These are phyloP conservation scores for Saturnispora galanensis DNA, from an alignment of 805 yeast genomes.

Conservation along the genomic window DNA sequence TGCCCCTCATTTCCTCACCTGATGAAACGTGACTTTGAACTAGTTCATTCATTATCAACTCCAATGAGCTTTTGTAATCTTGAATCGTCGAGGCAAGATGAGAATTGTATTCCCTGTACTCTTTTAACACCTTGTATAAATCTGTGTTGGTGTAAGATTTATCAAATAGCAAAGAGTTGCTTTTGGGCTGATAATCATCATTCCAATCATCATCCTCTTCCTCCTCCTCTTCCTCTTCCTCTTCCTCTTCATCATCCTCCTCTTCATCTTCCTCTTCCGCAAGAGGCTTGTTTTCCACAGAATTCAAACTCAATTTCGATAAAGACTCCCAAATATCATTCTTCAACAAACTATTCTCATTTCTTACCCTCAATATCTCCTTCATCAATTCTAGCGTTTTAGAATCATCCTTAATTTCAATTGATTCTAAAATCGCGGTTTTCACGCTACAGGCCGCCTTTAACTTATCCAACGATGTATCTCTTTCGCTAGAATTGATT, in stretches of 20 bases:
- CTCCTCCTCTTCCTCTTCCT: too few relatives aligned
- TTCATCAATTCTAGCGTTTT: conserved; percentile 18
- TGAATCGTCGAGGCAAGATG: background rate
- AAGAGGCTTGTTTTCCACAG: background rate
- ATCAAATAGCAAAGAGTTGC: conserved; percentile 1
- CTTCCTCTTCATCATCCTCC: conserved; percentile 3
- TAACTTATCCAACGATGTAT: background rate
- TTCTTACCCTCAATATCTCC: conserved; percentile 14
- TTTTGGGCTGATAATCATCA: conserved; percentile 2
- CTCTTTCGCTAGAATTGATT: background rate
- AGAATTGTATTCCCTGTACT: conserved; percentile 1
- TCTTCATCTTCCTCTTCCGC: conserved; percentile 9
- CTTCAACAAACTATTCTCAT: conserved; percentile 18
- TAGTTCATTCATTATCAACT: conserved; percentile 1
- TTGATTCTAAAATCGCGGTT: conserved; percentile 5
- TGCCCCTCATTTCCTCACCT: background rate
- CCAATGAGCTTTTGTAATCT: conserved; percentile 1
- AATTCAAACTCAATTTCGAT: conserved; percentile 1
- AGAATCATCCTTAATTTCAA: conserved; percentile 15
- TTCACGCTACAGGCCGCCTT: conserved; percentile 2
- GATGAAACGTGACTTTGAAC: background rate
- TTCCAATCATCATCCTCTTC: background rate
- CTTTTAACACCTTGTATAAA: background rate
- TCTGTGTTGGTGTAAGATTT: conserved; percentile 1
- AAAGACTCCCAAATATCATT: conserved; percentile 21